Conservation (phyloP, 306 rosid genomes). For the Cyamopsis tetragonoloba region DNA sequence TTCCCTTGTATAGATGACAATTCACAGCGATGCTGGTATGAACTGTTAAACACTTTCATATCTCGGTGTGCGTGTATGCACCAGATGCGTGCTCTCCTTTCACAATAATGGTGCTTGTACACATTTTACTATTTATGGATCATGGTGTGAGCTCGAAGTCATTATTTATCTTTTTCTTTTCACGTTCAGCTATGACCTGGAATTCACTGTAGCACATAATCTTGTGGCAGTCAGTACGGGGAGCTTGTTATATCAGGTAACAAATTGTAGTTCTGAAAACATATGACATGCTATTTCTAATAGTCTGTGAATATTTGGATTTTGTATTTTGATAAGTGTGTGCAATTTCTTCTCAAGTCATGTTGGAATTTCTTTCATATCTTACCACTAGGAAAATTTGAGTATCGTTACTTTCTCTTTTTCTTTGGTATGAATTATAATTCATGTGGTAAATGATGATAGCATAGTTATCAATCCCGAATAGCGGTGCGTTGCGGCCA, state of each 20-base stretch:
- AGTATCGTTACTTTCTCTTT: background rate
- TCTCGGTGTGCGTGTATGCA: background rate
- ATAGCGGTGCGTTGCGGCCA: no score
- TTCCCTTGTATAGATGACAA: slow-evolving; percentile 92
- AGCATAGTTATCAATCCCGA: background rate
- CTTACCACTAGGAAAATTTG: background rate
- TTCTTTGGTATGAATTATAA: background rate
- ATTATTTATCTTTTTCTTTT: slow-evolving; percentile 21
- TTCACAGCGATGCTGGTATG: slow-evolving; percentile 89
- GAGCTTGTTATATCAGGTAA: slow-evolving; percentile 86
- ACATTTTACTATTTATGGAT: background rate
- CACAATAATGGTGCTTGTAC: background rate
- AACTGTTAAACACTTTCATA: background rate
- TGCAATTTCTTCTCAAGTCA: background rate
- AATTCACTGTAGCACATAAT: slow-evolving; percentile 86
- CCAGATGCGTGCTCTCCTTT: slow-evolving; percentile 7
- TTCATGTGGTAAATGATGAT: background rate
- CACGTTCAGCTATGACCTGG: slow-evolving; percentile 81
- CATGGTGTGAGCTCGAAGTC: slow-evolving; percentile 1
- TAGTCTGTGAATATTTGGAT: background rate
- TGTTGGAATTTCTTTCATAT: background rate
- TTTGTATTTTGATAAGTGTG: background rate
- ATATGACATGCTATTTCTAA: background rate
- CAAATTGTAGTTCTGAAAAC: slow-evolving; percentile 21
- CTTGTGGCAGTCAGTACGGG: slow-evolving; percentile 92